Conservation (phyloP, 2,329 filamentous ascomycete genomes). For the Pestalotiopsis sp. region DNA sequence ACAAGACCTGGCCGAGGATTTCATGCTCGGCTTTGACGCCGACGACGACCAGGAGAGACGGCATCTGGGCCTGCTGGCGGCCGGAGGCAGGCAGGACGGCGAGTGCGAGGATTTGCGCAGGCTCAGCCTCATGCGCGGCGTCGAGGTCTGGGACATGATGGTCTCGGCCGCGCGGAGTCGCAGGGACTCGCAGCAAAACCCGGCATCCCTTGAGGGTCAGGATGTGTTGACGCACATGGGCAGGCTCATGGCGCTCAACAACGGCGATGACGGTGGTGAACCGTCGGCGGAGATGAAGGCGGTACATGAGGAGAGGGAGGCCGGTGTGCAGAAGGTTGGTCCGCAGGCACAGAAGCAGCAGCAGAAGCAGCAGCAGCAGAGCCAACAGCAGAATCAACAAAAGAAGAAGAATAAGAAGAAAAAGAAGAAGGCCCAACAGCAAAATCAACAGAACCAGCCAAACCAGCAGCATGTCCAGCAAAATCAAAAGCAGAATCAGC, state of each 20-base stretch:
- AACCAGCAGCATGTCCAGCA: neutral
- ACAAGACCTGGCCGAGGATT: constrained; percentile 22
- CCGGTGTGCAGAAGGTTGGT: neutral
- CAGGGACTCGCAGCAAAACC: constrained; percentile 20
- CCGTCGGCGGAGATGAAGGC: no score
- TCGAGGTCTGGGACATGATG: constrained; percentile 36
- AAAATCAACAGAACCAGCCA: neutral
- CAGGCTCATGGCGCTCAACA: constrained; percentile 14
- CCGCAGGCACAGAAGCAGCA: neutral
- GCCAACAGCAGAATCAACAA: neutral
- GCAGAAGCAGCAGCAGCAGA: neutral
- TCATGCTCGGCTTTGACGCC: constrained; percentile 35
- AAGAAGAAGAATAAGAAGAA: neutral
- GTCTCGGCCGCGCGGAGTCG: constrained; percentile 31
- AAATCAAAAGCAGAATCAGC: neutral
- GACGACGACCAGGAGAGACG: constrained; percentile 23
- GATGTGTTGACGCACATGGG: constrained; percentile 26
- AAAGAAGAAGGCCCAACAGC: neutral
- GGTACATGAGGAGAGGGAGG: neutral
- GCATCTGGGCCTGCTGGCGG: constrained; percentile 28
- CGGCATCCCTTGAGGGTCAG: constrained; percentile 24
- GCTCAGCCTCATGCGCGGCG: constrained; percentile 30
- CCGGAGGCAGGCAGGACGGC: constrained; percentile 22
- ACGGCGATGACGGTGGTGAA: neutral
- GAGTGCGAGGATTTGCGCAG: constrained; percentile 27